A percentile compares a stretch with the other conserved stretches of the same genome.
Conservation (phyloP, 805 yeast genomes). For the Lipomyces starkeyi region DNA sequence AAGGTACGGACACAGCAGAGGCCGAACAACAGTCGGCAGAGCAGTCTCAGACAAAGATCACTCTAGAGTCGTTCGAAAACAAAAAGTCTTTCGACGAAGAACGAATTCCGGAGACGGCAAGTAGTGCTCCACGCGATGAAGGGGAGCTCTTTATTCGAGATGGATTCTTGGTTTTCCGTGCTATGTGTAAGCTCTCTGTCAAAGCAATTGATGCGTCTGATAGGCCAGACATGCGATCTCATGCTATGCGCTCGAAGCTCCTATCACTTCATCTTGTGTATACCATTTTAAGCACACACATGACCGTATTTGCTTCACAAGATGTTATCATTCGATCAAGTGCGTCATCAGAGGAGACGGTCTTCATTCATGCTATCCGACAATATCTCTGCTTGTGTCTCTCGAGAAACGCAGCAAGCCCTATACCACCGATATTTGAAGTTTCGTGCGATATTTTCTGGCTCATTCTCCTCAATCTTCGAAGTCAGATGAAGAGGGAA, state of each 20-base stretch:
- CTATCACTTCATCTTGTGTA: conserved; percentile 87
- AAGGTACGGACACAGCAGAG: neutral
- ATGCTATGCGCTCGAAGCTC: conserved; percentile 88
- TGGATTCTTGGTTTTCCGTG: conserved; percentile 89
- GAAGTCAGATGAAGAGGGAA: conserved; percentile 88
- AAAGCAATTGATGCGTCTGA: conserved; percentile 68
- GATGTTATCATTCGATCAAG: conserved; percentile 45
- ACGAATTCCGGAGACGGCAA: conserved; percentile 44
- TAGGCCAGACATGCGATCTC: conserved; percentile 72
- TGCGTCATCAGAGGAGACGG: conserved; percentile 52
- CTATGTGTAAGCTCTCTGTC: conserved; percentile 91
- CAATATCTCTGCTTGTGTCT: conserved; percentile 82
- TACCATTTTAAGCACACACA: conserved; percentile 81
- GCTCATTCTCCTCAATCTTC: conserved; percentile 79
- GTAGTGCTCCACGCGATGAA: conserved; percentile 56
- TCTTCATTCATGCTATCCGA: conserved; percentile 78
- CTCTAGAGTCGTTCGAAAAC: conserved; percentile 45
- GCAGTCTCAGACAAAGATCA: conserved; percentile 35
- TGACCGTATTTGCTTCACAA: conserved; percentile 71
- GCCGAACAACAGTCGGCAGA: neutral
- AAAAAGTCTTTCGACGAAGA: conserved; percentile 43
- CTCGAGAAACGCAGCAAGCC: conserved; percentile 91
- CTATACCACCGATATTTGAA: conserved; percentile 89
- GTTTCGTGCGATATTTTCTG: conserved; percentile 91
- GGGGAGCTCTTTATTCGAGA: conserved; percentile 80